Evolutionary conservation across 2,329 filamentous ascomycete genomes (phyloP).

Genomic region (Malbranchea cinnamomea): DNA sequence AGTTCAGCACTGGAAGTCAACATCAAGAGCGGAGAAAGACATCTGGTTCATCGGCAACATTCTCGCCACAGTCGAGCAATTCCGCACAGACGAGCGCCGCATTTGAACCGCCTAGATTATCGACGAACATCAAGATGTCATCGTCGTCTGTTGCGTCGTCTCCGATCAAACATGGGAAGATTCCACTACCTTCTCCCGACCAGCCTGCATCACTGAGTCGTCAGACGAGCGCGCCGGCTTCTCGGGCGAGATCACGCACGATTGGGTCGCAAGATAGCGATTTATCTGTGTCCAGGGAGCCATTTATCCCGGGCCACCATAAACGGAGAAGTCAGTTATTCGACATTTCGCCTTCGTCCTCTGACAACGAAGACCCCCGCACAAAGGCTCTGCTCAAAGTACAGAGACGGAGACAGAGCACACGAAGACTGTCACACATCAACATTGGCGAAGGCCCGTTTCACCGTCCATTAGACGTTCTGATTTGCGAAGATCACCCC

Average conservation of each 20-base stretch:
- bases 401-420: conserved; percentile 86
- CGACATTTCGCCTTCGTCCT: conserved; percentile 92
- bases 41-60: conserved; percentile 71
- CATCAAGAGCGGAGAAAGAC: conserved; percentile 76
- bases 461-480: conserved; percentile 80
- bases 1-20: conserved; percentile 69
- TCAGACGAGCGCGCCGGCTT: conserved; percentile 45
- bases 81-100: conserved; percentile 36
- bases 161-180: conserved; percentile 32
- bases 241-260: conserved; percentile 72
- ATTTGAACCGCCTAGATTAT: conserved; percentile 53
- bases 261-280: conserved; percentile 90
- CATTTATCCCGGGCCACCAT: conserved; percentile 53
- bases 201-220: conserved; percentile 47
- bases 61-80: conserved; percentile 54
- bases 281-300: conserved; percentile 48
- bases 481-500: conserved; percentile 96
- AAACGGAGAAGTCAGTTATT: conserved; percentile 90
- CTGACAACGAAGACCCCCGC: conserved; percentile 89
- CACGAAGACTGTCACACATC: conserved; percentile 83
- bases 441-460: conserved; percentile 68
- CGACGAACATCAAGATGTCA: conserved; percentile 34
- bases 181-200: conserved; percentile 38
- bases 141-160: conserved; percentile 40
- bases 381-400: conserved; percentile 83